phyloP scores from a whole-genome alignment of 2,329 filamentous ascomycete genomes.

The Aureobasidium leucospermi region DNA sequence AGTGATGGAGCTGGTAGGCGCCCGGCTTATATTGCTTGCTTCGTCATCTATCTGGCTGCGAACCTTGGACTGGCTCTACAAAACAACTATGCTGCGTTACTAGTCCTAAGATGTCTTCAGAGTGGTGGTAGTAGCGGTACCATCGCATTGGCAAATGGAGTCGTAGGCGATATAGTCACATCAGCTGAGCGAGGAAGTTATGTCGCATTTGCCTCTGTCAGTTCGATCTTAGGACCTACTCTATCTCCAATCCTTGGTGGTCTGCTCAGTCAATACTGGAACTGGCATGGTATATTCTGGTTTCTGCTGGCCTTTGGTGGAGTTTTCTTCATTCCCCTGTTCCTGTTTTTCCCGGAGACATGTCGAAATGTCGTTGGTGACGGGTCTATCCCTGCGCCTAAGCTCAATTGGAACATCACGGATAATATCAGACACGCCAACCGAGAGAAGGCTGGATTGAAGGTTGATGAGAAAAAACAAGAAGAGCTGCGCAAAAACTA shows the following conservation, averaged over 20 bases:
- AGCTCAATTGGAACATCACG: slow-evolving; percentile 52
- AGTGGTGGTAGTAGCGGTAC: slow-evolving; percentile 60
- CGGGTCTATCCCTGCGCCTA: slow-evolving; percentile 50
- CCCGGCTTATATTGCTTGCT: slow-evolving; percentile 27
- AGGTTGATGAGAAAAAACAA: slow-evolving; percentile 20
- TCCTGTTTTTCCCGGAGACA: slow-evolving; percentile 50
- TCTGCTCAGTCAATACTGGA: slow-evolving; percentile 54
- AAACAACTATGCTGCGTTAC: slow-evolving; percentile 36
- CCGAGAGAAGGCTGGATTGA: slow-evolving; percentile 17
- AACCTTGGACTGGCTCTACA: slow-evolving; percentile 30
- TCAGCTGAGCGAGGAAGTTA: slow-evolving; percentile 65
- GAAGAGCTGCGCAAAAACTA: slow-evolving; percentile 20
- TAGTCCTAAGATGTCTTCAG: slow-evolving; percentile 57
- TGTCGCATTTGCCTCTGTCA: slow-evolving; percentile 59
- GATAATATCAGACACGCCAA: slow-evolving; percentile 29
- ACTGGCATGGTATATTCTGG: slow-evolving; percentile 65
- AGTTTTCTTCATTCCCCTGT: slow-evolving; percentile 47
- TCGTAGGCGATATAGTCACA: slow-evolving; percentile 65
- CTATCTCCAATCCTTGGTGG: slow-evolving; percentile 59
- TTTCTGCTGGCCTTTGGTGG: slow-evolving; percentile 51
- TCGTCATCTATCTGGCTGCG: slow-evolving; percentile 27
- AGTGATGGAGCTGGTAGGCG: slow-evolving; percentile 26
- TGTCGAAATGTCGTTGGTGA: slow-evolving; percentile 50
- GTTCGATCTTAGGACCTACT: slow-evolving; percentile 43
- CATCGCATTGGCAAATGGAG: slow-evolving; percentile 62